Evolutionary conservation across 1,139 yeast genomes (phyloP).

Genomic region (Yamadazyma conglobata): DNA sequence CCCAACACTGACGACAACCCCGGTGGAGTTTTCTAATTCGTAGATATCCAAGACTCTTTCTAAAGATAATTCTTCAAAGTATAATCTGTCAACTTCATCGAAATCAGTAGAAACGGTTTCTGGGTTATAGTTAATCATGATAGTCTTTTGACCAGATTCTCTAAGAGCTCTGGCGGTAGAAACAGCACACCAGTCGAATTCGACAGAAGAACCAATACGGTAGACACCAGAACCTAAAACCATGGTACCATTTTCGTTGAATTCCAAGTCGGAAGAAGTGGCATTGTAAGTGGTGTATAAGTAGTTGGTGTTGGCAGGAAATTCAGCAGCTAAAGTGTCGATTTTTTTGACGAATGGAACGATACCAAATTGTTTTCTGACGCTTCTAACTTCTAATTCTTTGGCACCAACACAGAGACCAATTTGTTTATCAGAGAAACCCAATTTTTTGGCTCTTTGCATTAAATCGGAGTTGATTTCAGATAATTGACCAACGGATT

Average conservation of each 20-base stretch:
- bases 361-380: conserved; percentile 74
- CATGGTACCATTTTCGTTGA: conserved; percentile 87
- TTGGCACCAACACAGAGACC: conserved; percentile 64
- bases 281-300: conserved; percentile 96
- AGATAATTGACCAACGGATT: conserved; percentile 54
- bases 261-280: conserved; percentile 74
- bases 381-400: conserved; percentile 78
- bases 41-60: conserved; percentile 98
- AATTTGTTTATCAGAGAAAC: conserved; percentile 93
- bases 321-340: conserved; percentile 97
- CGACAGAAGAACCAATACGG: conserved; percentile 97
- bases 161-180: conserved; percentile 93
- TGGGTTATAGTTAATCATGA: conserved; percentile 97
- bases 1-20: conserved; percentile 95
- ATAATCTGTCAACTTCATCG: conserved; percentile 95
- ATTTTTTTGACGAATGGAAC: conserved; percentile 94
- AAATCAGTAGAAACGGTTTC: conserved; percentile 98
- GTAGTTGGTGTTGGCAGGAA: conserved; percentile 96
- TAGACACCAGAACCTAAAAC: conserved; percentile 98
- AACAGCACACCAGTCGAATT: conserved; percentile 99
- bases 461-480: conserved; percentile 66
- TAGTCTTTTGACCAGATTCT: conserved; percentile 80
- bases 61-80: conserved; percentile 90
- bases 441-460: conserved; percentile 83
- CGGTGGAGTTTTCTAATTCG: conserved; percentile 83